phyloP scores from a whole-genome alignment of 2,329 filamentous ascomycete genomes.

The Botrytis pseudocinerea region DNA sequence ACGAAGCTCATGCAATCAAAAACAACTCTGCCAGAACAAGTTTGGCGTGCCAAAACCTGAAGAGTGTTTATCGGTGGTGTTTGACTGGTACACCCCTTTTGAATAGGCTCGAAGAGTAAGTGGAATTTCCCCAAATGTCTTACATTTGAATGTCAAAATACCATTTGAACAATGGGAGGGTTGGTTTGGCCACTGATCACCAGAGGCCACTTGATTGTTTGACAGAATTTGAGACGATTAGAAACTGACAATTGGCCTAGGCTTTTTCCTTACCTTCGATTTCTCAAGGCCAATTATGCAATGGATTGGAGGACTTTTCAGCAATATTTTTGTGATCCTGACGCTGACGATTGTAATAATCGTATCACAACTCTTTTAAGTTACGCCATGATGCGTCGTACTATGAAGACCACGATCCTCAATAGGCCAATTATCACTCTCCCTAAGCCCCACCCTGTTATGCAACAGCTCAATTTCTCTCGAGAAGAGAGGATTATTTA shows the following conservation, averaged over 20 bases:
- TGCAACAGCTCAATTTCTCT: conserved; percentile 51
- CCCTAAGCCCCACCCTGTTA: conserved; percentile 49
- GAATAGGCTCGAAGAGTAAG: conserved; percentile 39
- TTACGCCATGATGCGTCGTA: conserved; percentile 55
- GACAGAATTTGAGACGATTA: conserved; percentile 8
- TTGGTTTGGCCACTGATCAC: neutral
- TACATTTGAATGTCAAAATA: neutral
- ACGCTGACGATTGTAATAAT: conserved; percentile 28
- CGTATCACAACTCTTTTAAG: conserved; percentile 34
- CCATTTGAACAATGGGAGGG: neutral
- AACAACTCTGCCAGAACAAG: conserved; percentile 47
- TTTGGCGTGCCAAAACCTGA: conserved; percentile 46
- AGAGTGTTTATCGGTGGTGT: conserved; percentile 39
- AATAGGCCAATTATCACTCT: conserved; percentile 54
- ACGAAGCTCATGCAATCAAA: conserved; percentile 59
- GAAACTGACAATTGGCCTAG: conserved; percentile 27
- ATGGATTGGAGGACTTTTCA: conserved; percentile 37
- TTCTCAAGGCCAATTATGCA: conserved; percentile 37
- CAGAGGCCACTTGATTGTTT: neutral
- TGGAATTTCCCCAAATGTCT: neutral
- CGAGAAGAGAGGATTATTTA: conserved; percentile 54
- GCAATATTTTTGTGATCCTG: conserved; percentile 38
- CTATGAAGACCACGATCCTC: conserved; percentile 55
- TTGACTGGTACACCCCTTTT: conserved; percentile 40
- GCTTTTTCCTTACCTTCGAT: conserved; percentile 40